Conservation (phyloP, 1,284 basidiomycete genomes). For the Earliella scabrosa region DNA sequence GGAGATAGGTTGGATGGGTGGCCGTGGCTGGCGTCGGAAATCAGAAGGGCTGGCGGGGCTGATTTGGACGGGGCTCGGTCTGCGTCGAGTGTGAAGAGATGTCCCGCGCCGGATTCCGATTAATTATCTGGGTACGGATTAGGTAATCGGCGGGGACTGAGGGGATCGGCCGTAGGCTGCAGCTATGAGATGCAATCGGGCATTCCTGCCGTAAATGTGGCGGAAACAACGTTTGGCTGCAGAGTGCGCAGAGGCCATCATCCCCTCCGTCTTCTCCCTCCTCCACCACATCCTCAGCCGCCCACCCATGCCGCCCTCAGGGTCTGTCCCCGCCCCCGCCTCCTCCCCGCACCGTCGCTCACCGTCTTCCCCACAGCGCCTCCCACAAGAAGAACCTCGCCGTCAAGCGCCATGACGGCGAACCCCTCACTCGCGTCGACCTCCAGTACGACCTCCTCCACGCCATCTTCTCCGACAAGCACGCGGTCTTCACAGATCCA, state of each 20-base stretch:
- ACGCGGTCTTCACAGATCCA: constrained; percentile 74
- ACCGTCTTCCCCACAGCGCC: constrained; percentile 40
- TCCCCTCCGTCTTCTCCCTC: constrained; percentile 11
- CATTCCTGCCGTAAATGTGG: constrained; percentile 33
- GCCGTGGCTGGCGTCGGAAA: too few species aligned
- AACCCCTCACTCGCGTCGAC: constrained; percentile 79
- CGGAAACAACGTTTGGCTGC: constrained; percentile 30
- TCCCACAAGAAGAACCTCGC: constrained; percentile 75
- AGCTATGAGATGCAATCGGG: constrained; percentile 39
- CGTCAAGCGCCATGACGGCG: constrained; percentile 78
- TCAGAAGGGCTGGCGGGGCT: background rate
- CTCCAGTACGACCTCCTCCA: constrained; percentile 86
- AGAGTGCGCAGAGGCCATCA: constrained; percentile 12
- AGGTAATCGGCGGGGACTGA: constrained; percentile 24
- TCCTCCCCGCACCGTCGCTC: constrained; percentile 1
- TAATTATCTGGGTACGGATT: constrained; percentile 7
- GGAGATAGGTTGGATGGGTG: too few species aligned
- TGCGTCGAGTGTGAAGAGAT: background rate
- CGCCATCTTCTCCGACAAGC: constrained; percentile 75
- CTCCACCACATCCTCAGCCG: constrained; percentile 5
- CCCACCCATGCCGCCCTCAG: constrained; percentile 22
- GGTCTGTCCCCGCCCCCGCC: constrained; percentile 10
- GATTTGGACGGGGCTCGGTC: background rate
- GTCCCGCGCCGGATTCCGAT: background rate
- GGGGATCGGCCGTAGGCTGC: constrained; percentile 31